Evolutionary conservation across 768 basidiomycete genomes (phyloP).

Genomic region (Leccinum longicurvipes): DNA sequence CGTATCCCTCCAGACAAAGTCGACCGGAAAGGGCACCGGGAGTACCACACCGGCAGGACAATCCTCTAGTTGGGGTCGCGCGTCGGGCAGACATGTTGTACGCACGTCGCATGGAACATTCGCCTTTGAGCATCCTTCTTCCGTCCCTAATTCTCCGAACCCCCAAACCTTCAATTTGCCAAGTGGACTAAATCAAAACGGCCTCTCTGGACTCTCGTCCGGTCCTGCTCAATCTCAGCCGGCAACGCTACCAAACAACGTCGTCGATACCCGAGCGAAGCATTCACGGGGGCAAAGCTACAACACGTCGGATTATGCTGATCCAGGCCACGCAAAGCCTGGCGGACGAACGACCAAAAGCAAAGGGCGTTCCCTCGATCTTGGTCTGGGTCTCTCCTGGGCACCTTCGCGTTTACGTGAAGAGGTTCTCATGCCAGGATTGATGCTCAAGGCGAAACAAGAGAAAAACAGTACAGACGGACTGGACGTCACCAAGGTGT

Average conservation of each 20-base stretch:
- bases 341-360: conserved; percentile 31
- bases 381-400: conserved; percentile 69
- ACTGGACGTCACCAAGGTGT: conserved; percentile 36
- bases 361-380: conserved; percentile 70
- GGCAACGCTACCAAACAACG: conserved; percentile 26
- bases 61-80: conserved; percentile 58
- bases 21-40: conserved; percentile 26
- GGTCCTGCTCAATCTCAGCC: conserved; percentile 12
- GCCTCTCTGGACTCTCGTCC: neutral
- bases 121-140: conserved; percentile 65
- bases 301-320: conserved; percentile 24
- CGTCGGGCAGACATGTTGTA: conserved; percentile 39
- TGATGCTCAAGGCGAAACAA: conserved; percentile 24
- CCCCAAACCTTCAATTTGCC: conserved; percentile 20
- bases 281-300: conserved; percentile 23
- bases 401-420: conserved; percentile 66
- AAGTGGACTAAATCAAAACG: conserved; percentile 6
- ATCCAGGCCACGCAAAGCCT: conserved; percentile 8
- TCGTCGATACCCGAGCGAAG: conserved; percentile 32
- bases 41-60: conserved; percentile 34
- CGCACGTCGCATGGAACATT: conserved; percentile 57
- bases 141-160: conserved; percentile 41
- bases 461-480: conserved; percentile 20
- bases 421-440: conserved; percentile 55
- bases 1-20: conserved; percentile 40